phyloP scores from a whole-genome alignment of 352 stramenopile species.

The Phytopythium vexans region DNA sequence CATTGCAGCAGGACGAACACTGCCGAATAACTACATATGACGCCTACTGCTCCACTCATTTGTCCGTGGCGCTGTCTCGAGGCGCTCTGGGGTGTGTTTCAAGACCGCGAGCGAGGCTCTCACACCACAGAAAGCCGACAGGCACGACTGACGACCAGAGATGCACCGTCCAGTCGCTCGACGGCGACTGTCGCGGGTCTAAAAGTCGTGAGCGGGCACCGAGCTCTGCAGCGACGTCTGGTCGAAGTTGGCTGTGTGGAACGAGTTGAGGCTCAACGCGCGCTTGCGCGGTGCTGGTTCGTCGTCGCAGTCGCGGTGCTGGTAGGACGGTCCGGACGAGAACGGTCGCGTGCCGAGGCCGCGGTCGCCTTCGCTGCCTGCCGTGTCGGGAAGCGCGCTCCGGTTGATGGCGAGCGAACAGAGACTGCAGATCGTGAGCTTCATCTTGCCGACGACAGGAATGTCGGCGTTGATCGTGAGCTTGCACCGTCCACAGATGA shows the following conservation, averaged over 20 bases:
- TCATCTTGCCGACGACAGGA: slow-evolving; percentile 81
- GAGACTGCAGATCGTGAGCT: slow-evolving; percentile 80
- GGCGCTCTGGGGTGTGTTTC: no score
- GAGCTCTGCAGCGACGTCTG: slow-evolving; percentile 52
- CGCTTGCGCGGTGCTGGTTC: slow-evolving; percentile 32
- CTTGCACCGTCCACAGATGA: slow-evolving; percentile 74
- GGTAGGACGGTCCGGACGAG: slow-evolving; percentile 24
- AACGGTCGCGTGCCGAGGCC: slow-evolving; percentile 40
- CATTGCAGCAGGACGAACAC: no score
- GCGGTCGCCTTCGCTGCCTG: slow-evolving; percentile 30
- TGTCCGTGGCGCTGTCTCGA: no score
- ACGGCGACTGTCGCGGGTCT: no score
- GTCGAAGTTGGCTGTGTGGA: slow-evolving; percentile 83
- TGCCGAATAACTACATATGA: no score
- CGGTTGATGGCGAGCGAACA: slow-evolving; percentile 78
- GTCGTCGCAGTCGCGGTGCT: slow-evolving; percentile 25
- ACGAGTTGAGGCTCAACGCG: slow-evolving; percentile 67
- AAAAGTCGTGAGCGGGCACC: slow-evolving; percentile 41
- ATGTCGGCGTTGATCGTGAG: slow-evolving; percentile 77
- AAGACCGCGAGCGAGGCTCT: no score
- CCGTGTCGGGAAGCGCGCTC: slow-evolving; percentile 47
- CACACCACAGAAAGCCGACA: no score
- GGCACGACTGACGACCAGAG: no score
- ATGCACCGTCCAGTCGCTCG: no score
- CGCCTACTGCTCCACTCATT: no score